Base-by-base conservation (phyloP, 352 stramenopile species). In the Pythium folliculosum region DNA sequence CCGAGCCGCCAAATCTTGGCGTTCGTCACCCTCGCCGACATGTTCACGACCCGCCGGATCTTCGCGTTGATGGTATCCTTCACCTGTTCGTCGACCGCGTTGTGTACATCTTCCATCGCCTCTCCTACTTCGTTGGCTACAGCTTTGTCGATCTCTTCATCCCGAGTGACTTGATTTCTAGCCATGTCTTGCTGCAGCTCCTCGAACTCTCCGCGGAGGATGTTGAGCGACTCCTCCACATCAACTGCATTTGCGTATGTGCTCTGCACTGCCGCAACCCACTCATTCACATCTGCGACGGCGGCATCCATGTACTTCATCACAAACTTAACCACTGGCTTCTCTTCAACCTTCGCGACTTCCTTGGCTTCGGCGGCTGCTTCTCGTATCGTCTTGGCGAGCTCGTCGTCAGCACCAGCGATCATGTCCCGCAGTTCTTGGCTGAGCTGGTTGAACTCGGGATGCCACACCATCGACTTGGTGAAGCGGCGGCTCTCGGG, bases 291-390 rank as follows among this genome's bases (percentile, higher is more conserved):
- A 12, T 56, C 50, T 40, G 14, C 21, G 27, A 16, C 19, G 14
- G 35, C n/a, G 1, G 21, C 27, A 10, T 16, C 35, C 23, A 56
- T 40, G 22, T 56, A 14, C 14, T 60, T 38, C 19, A 50, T 12
- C 35, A 60, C 53, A 35, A 50, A 60, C 37, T 60, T 60, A 32
- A 60, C 53, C n/a, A 60, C 17, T 14, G 53, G 53, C 53, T 60
- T 50, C 53, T 60, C 37, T 21, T 60, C 37, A 1, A 60, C 9
- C 37, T 60, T 35, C 5, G 32, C 19, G 37, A 50, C 6, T 32
- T 48, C 35, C 37, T 60, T 35, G n/a, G 53, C 32, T 49, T 48
- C 19, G 10, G 10, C 12, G 12, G 8, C 32, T 3, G 22, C 37
- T 14, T 60, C 53, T 13, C 37, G 53, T 21, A 50, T 49, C 35